Conservation (phyloP, 2,329 filamentous ascomycete species). For the Erysiphe pulchra region DNA sequence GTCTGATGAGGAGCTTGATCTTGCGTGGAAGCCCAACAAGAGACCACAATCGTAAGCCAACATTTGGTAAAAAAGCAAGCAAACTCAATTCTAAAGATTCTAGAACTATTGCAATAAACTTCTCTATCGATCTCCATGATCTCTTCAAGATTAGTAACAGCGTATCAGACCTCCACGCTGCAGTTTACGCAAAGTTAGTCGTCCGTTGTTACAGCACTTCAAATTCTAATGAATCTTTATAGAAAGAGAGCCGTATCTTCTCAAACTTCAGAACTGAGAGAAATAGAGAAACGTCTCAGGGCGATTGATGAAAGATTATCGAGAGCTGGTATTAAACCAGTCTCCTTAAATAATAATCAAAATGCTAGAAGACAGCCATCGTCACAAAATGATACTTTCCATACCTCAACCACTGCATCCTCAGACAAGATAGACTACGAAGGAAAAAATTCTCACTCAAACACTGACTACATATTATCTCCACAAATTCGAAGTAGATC, state of each 20-base stretch:
- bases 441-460: too few species aligned
- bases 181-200: conserved; percentile 52
- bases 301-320: conserved; percentile 63
- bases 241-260: conserved; percentile 46
- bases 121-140: conserved; percentile 65
- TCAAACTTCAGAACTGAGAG: conserved; percentile 58
- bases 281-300: conserved; percentile 58
- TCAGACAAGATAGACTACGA: too few species aligned
- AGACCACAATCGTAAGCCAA: conserved; percentile 59
- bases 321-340: conserved; percentile 7
- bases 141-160: conserved; percentile 73
- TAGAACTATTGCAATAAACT: conserved; percentile 70
- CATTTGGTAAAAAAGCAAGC: neutral
- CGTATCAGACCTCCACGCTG: conserved; percentile 44
- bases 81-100: conserved; percentile 2
- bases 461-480: too few species aligned
- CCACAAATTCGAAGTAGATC: too few species aligned
- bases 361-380: too few species aligned
- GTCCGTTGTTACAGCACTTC: neutral
- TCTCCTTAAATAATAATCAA: too few species aligned
- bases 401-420: too few species aligned
- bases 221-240: conserved; percentile 21
- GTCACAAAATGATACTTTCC: too few species aligned
- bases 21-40: conserved; percentile 56
- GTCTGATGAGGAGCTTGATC: conserved; percentile 44